Percentiles rank a stretch among this genome's conserved stretches.
These are phyloP conservation scores for Pseudotulostoma volvatum DNA, from an alignment of 495 filamentous ascomycete genomes.

Conservation along the genomic window DNA sequence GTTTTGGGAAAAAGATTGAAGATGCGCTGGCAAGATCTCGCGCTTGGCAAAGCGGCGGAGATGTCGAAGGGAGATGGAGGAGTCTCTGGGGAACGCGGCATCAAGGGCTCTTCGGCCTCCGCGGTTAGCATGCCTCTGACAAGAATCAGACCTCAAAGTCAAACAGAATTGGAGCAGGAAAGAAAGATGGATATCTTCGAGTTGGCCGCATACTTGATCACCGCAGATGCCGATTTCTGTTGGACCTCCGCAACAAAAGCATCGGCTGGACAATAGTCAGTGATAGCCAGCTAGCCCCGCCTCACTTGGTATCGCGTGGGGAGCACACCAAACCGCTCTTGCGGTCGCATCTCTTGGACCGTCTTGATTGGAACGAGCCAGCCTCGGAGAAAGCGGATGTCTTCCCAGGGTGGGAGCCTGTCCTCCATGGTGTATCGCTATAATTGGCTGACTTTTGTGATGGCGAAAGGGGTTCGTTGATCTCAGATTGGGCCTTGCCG, in stretches of 20 bases:
- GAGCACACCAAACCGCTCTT: conserved; percentile 26
- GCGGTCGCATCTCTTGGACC: conserved; percentile 25
- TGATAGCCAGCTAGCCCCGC: conserved; percentile 3
- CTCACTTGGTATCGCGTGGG: no score
- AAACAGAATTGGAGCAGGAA: not conserved
- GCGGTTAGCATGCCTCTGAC: no score
- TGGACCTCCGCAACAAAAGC: conserved; percentile 30
- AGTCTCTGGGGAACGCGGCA: conserved; percentile 33
- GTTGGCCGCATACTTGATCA: conserved; percentile 34
- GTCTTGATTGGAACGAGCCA: conserved; percentile 22
- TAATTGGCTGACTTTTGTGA: no score
- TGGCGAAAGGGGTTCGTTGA: no score
- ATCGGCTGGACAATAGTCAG: conserved; percentile 13
- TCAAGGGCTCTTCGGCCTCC: conserved; percentile 23
- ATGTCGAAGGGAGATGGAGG: conserved; percentile 52
- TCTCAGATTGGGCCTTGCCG: no score
- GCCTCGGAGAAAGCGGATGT: conserved; percentile 17
- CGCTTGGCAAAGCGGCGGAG: conserved; percentile 67
- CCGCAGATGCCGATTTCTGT: conserved; percentile 27
- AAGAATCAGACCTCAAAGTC: no score
- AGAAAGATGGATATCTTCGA: not conserved
- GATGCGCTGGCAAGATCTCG: conserved; percentile 41
- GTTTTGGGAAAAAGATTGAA: conserved; percentile 16
- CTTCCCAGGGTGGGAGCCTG: no score
- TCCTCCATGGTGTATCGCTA: no score